Conservation (phyloP, 2,329 filamentous ascomycete species). For the Trichoderma polysporum region DNA sequence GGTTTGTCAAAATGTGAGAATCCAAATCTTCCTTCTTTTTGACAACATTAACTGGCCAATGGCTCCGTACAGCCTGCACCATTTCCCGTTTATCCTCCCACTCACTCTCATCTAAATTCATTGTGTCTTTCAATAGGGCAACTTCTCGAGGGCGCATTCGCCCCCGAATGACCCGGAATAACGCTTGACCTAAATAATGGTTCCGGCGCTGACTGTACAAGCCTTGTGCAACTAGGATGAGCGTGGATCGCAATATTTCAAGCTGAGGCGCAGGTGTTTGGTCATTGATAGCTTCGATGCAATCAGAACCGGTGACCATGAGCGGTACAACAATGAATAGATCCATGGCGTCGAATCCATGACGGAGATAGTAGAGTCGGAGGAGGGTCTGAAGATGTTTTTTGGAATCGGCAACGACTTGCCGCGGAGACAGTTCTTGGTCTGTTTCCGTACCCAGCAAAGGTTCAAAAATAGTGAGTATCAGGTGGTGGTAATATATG, state of each 20-base stretch:
- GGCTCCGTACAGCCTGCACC: slow-evolving; percentile 30
- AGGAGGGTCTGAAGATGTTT: slow-evolving; percentile 23
- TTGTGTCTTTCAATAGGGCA: neutral
- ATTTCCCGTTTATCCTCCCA: slow-evolving; percentile 24
- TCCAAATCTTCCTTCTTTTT: slow-evolving; percentile 31
- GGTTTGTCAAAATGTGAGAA: slow-evolving; percentile 22
- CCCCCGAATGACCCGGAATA: slow-evolving; percentile 36
- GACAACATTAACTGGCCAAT: slow-evolving; percentile 34
- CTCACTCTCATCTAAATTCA: slow-evolving; percentile 25
- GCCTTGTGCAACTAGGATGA: slow-evolving; percentile 36
- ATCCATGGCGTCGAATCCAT: slow-evolving; percentile 27
- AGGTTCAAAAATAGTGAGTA: neutral
- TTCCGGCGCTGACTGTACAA: slow-evolving; percentile 36
- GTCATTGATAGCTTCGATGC: neutral
- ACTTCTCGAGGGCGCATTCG: slow-evolving; percentile 30
- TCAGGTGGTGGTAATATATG: neutral
- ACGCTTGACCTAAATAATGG: slow-evolving; percentile 35
- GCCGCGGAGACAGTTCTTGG: neutral
- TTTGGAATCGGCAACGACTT: neutral
- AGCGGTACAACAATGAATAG: slow-evolving; percentile 33
- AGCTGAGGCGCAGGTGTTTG: neutral
- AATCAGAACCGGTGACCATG: slow-evolving; percentile 25
- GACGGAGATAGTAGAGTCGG: slow-evolving; percentile 27
- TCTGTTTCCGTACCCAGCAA: neutral
- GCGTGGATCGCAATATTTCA: neutral